phyloP scores from a whole-genome alignment of 2,329 filamentous ascomycete species.

The Penicillium sp. region DNA sequence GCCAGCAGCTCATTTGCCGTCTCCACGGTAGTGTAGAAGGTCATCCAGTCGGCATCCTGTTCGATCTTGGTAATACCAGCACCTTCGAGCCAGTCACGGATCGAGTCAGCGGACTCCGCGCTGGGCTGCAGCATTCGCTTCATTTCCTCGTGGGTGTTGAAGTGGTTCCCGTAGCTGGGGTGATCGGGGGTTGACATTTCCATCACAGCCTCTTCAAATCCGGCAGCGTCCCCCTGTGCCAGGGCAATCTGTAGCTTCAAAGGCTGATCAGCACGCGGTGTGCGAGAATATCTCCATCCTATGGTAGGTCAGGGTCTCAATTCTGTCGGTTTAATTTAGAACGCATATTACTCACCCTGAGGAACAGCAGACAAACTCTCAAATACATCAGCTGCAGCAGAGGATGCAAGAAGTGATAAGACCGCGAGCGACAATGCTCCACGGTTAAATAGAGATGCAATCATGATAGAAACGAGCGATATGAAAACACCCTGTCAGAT shows the following conservation, averaged over 20 bases:
- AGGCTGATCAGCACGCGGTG: conserved; percentile 25
- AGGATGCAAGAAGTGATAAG: conserved; percentile 29
- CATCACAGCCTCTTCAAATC: conserved; percentile 48
- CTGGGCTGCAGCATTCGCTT: conserved; percentile 50
- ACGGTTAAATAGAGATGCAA: conserved; percentile 25
- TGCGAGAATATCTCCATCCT: conserved; percentile 36
- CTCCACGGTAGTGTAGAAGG: conserved; percentile 36
- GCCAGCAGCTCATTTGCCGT: conserved; percentile 39
- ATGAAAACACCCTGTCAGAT: conserved; percentile 1
- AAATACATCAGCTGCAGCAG: conserved; percentile 33
- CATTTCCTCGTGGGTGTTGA: conserved; percentile 49
- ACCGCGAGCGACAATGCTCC: conserved; percentile 32
- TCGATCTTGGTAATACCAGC: conserved; percentile 39
- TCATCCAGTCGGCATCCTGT: conserved; percentile 41
- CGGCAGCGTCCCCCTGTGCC: conserved; percentile 33
- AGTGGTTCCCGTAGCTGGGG: conserved; percentile 50
- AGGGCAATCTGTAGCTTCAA: conserved; percentile 38
- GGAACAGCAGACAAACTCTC: conserved; percentile 37
- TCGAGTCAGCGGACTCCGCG: conserved; percentile 38
- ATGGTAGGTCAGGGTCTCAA: neutral
- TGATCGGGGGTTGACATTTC: conserved; percentile 52
- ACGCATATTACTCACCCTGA: conserved; percentile 25
- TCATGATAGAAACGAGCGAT: conserved; percentile 24
- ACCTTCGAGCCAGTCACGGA: conserved; percentile 48
- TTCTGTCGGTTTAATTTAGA: neutral